Evolutionary conservation across 371 early-diverging fungal species (phyloP).

Genomic region (Umbelopsis sp.): DNA sequence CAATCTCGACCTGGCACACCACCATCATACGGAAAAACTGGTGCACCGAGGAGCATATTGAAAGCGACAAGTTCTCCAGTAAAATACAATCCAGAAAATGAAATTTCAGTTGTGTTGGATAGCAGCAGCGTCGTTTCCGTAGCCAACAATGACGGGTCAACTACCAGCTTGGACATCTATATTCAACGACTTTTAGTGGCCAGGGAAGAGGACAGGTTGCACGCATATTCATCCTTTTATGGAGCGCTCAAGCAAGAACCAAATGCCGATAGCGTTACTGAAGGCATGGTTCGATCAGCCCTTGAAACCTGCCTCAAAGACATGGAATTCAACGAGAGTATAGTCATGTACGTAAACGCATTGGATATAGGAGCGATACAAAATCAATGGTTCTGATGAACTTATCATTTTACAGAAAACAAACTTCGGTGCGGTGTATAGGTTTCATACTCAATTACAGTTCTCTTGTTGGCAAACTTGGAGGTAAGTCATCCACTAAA

Average conservation of each 20-base stretch:
- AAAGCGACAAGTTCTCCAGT: neutral
- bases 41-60: neutral
- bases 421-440: constrained; percentile 3
- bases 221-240: constrained; percentile 1
- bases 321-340: constrained; percentile 1
- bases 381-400: neutral
- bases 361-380: neutral
- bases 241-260: neutral
- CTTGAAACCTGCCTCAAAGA: neutral
- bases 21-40: neutral
- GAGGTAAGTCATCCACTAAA: neutral
- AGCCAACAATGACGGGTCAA: no score
- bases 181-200: constrained; percentile 3
- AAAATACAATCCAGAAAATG: neutral
- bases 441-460: constrained; percentile 5
- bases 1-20: neutral
- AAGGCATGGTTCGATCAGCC: neutral
- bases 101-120: constrained; percentile 2
- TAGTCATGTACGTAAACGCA: neutral
- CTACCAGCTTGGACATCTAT: neutral
- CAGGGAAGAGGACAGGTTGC: neutral
- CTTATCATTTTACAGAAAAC: neutral
- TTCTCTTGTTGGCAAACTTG: constrained; percentile 2
- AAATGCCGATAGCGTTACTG: neutral
- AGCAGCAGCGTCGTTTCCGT: neutral